Base-by-base conservation (phyloP, 2,329 filamentous ascomycete species). In the Aureobasidium leucospermi region DNA sequence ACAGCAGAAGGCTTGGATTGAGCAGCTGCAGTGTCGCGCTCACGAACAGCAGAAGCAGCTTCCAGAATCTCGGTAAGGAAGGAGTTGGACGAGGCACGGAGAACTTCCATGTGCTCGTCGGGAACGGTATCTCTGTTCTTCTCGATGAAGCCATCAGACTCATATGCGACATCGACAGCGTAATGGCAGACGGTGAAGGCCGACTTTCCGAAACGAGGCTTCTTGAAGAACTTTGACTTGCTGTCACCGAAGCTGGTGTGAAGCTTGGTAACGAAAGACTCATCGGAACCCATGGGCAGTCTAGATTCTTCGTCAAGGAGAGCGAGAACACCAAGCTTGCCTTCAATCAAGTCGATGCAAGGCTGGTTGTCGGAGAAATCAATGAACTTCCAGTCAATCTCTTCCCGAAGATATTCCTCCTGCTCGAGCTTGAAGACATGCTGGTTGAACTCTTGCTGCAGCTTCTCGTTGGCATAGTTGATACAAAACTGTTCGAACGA, bases 401-500 rank as follows among this genome's bases (percentile, higher is more conserved):
- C 81, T 76, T 99, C 94, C 59, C 87, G 85, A 42, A 96, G 83
- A 71, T 99, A 99, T 74, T 99, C 94, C 72, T 99, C 94, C 73
- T 99, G 94, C 74, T 99, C 94, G 23, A 99, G 83, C 75, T 97
- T 96, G 83, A 99, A 99, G 38, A 99, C 94, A 70, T 99, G 94
- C 72, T 95, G 90, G 76, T 99, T 99, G 80, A 99, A 99, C 73
- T 97, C 93, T 73, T 99, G 94, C 73, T 99, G 94, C 58, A 99
- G 79, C 76, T 99, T 99, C 76, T 99, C 94, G 75, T 99, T 99
- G 75, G 94, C 94, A 70, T 99, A 99, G 76, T 99, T 99, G 83
- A 99, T 99, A 77, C 94, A 99, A 76, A 99, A 99, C 74, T 99
- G 94, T 74, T 99, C 94, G 69, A 99, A 99, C 0, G 94, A 99